Conservation (phyloP, 169 alveolate genomes). For the Miamiensis avidus region DNA sequence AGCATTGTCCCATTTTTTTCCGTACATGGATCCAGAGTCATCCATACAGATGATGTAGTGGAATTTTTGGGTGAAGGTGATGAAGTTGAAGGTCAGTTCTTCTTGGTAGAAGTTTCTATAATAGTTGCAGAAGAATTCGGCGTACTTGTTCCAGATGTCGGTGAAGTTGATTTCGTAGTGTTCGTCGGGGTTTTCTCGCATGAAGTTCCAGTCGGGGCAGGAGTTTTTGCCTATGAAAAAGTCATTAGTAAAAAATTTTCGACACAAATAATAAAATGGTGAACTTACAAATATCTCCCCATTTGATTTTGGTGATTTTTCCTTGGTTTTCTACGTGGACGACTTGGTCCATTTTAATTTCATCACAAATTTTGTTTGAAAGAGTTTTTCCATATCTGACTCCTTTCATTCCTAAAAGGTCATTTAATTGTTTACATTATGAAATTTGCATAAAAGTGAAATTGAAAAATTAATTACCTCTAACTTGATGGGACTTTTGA, state of each 20-base stretch:
- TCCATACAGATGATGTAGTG: background rate
- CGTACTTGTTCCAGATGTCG: background rate
- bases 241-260: too few relatives aligned
- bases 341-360: background rate
- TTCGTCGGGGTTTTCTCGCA: background rate
- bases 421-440: too few relatives aligned
- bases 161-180: background rate
- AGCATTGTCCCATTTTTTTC: background rate
- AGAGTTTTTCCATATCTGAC: background rate
- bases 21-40: background rate
- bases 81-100: background rate
- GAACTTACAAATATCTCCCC: background rate
- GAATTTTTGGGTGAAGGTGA: background rate
- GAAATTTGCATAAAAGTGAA: background rate
- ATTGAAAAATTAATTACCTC: background rate
- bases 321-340: background rate
- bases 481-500: background rate
- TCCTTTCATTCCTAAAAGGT: background rate
- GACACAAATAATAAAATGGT: too few relatives aligned
- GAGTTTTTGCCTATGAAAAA: background rate
- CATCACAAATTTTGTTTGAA: background rate
- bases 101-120: background rate
- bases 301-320: background rate
- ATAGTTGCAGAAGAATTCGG: background rate
- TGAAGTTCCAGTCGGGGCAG: background rate